Percentiles rank a stretch among this genome's conserved stretches.
phyloP scores from a whole-genome alignment of 1,139 yeast genomes.

The Taphrina communis region DNA sequence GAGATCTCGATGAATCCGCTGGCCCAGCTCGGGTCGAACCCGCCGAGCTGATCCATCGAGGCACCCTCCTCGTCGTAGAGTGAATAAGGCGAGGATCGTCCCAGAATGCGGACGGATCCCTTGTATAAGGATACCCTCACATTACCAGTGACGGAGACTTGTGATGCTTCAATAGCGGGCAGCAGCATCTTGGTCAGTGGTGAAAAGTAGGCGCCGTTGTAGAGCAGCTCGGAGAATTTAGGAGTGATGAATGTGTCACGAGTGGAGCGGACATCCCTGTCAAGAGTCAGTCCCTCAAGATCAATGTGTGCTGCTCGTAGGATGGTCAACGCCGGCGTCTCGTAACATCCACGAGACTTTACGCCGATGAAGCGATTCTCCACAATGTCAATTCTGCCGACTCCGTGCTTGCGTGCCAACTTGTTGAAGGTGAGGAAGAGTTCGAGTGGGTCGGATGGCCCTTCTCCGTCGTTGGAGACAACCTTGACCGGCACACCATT shows the following conservation, averaged over 20 bases:
- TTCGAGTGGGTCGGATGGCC: conserved; percentile 84
- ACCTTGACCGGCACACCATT: conserved; percentile 89
- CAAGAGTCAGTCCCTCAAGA: conserved; percentile 93
- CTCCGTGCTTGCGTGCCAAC: conserved; percentile 98
- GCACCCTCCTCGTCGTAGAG: conserved; percentile 97
- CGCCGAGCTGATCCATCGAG: conserved; percentile 98
- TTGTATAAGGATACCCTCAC: conserved; percentile 94
- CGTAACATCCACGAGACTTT: conserved; percentile 99
- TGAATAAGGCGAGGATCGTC: conserved; percentile 96
- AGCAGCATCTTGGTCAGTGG: conserved; percentile 98
- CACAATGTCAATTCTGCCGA: conserved; percentile 97
- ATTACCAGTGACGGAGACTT: conserved; percentile 91
- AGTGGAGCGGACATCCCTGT: conserved; percentile 95
- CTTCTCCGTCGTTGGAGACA: conserved; percentile 63
- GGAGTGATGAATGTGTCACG: conserved; percentile 97
- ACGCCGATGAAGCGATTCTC: conserved; percentile 98
- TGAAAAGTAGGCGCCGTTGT: conserved; percentile 96
- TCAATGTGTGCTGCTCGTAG: conserved; percentile 94
- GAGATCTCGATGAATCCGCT: conserved; percentile 97
- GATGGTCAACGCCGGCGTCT: conserved; percentile 96
- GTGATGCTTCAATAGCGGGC: conserved; percentile 91
- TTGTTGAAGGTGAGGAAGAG: conserved; percentile 90
- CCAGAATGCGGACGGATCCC: conserved; percentile 81
- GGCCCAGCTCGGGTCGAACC: conserved; percentile 96
- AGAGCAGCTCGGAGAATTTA: conserved; percentile 83